Conservation (phyloP, 1,284 basidiomycete genomes). For the Paramarasmius palmivorus region DNA sequence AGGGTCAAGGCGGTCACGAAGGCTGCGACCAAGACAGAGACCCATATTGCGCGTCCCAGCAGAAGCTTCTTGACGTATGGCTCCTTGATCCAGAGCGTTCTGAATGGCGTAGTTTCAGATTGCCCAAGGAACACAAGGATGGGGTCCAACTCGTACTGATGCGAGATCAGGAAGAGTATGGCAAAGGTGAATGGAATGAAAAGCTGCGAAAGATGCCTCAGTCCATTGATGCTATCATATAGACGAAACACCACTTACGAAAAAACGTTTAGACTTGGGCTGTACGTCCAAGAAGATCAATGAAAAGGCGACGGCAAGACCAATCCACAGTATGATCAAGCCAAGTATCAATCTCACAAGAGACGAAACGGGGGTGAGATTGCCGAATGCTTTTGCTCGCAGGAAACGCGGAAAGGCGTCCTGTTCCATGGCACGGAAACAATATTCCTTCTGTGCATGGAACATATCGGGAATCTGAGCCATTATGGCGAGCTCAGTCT, state of each 20-base stretch:
- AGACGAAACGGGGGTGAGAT: constrained; percentile 89
- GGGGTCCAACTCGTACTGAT: constrained; percentile 96
- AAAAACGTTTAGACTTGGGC: constrained; percentile 88
- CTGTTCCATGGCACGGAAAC: constrained; percentile 95
- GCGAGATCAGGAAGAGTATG: constrained; percentile 86
- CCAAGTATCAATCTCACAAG: constrained; percentile 85
- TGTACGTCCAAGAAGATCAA: constrained; percentile 92
- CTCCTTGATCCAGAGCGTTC: constrained; percentile 86
- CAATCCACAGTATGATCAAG: constrained; percentile 89
- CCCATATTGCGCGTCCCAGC: constrained; percentile 85
- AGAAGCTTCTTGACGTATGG: constrained; percentile 91
- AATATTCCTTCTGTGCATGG: constrained; percentile 96
- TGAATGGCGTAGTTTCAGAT: constrained; percentile 91
- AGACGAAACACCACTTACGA: constrained; percentile 63
- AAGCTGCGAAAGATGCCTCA: constrained; percentile 52
- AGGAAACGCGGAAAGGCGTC: constrained; percentile 97
- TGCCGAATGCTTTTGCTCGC: constrained; percentile 94
- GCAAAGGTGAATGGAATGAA: constrained; percentile 95
- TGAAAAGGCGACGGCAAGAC: constrained; percentile 85
- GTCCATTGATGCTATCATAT: constrained; percentile 9
- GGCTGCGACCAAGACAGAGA: constrained; percentile 68
- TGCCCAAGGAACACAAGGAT: constrained; percentile 83
- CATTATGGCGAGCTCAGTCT: constrained; percentile 74
- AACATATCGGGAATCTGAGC: constrained; percentile 96
- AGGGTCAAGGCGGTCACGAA: constrained; percentile 79